phyloP scores from a whole-genome alignment of 2,329 filamentous ascomycete genomes.

The Paecilomyces sp. region DNA sequence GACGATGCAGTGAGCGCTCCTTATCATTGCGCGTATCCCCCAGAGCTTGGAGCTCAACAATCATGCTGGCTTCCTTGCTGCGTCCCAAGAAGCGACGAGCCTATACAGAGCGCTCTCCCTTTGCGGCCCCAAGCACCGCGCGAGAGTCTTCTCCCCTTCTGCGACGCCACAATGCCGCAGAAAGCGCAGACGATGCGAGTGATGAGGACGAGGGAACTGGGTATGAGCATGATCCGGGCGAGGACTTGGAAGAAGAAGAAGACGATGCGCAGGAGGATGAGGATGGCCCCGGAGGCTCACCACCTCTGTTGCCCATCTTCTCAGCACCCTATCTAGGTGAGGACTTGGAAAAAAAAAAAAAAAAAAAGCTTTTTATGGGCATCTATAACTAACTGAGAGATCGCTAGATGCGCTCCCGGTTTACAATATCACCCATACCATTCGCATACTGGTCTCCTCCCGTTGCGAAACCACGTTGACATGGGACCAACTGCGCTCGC shows the following conservation, averaged over 20 bases:
- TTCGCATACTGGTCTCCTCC: constrained; percentile 74
- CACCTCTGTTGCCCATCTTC: constrained; percentile 67
- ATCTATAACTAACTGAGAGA: neutral
- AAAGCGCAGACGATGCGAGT: constrained; percentile 17
- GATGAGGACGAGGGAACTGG: constrained; percentile 33
- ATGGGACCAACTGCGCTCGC: constrained; percentile 93
- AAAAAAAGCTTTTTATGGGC: neutral
- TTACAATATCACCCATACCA: constrained; percentile 84
- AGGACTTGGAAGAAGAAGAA: constrained; percentile 27
- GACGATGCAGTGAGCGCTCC: neutral
- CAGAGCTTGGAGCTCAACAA: constrained; percentile 1
- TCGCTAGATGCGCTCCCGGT: constrained; percentile 70
- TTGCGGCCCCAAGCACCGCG: constrained; percentile 19
- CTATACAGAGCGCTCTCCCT: constrained; percentile 18
- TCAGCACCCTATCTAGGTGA: constrained; percentile 69
- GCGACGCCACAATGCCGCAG: constrained; percentile 1
- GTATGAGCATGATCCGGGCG: constrained; percentile 19
- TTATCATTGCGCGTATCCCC: neutral
- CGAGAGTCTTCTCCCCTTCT: constrained; percentile 14
- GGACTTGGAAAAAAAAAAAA: constrained; percentile 3
- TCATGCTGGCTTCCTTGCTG: constrained; percentile 25
- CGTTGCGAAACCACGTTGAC: constrained; percentile 86
- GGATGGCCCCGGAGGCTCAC: constrained; percentile 38
- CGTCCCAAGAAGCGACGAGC: constrained; percentile 20
- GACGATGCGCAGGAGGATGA: constrained; percentile 35